phyloP scores from a whole-genome alignment of 139 green algal genomes.

The Tetraselmis striata region DNA sequence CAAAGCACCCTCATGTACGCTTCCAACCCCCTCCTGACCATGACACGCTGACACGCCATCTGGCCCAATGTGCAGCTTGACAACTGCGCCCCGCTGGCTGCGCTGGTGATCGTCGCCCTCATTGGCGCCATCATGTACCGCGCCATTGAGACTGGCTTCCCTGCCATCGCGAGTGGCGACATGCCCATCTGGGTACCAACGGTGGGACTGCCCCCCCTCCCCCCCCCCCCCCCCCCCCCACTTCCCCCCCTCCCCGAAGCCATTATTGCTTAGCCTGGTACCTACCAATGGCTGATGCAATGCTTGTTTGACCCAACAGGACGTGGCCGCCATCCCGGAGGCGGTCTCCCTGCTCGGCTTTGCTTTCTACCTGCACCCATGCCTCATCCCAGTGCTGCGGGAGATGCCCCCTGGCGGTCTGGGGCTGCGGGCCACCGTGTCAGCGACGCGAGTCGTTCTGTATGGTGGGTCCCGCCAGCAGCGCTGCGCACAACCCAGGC shows the following conservation, averaged over 20 bases:
- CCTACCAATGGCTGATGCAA: too few relatives aligned
- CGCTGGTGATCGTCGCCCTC: conserved; percentile 53
- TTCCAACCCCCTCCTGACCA: neutral
- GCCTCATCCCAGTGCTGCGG: conserved; percentile 40
- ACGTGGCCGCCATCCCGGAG: conserved; percentile 25
- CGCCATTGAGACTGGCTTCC: conserved; percentile 36
- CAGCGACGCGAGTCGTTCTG: conserved; percentile 29
- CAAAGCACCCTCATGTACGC: neutral
- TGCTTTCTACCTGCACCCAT: conserved; percentile 50
- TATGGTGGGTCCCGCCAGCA: conserved; percentile 11
- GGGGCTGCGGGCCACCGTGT: conserved; percentile 23
- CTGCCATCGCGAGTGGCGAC: conserved; percentile 51
- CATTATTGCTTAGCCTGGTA: too few relatives aligned
- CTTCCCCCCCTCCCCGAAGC: neutral
- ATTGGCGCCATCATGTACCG: conserved; percentile 33
- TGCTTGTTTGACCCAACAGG: neutral
- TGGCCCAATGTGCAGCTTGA: conserved; percentile 49
- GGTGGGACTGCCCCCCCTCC: neutral
- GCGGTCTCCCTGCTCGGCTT: conserved; percentile 42
- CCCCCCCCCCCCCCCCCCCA: neutral
- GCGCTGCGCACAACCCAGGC: neutral
- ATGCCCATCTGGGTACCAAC: conserved; percentile 40
- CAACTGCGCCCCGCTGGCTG: conserved; percentile 45
- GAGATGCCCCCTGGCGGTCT: conserved; percentile 40
- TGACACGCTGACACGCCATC: neutral